Evolutionary conservation across 2,329 filamentous ascomycete species (phyloP).

Genomic region (Aspergillus hortae): DNA sequence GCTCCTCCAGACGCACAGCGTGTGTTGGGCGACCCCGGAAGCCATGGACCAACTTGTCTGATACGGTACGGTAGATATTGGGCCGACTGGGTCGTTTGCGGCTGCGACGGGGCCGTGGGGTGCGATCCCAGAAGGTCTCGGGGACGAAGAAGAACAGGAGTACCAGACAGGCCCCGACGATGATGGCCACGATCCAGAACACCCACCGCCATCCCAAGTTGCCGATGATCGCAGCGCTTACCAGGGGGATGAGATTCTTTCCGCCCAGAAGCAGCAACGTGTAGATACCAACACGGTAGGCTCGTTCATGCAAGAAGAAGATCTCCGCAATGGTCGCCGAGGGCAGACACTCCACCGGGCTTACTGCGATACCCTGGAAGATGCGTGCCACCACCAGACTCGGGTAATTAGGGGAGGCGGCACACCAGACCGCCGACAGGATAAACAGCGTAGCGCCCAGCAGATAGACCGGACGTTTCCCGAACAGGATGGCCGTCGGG

Average conservation of each 20-base stretch:
- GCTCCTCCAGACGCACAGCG: constrained; percentile 14
- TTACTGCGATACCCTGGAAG: constrained; percentile 83
- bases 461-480: constrained; percentile 88
- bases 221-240: constrained; percentile 81
- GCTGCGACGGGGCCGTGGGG: constrained; percentile 54
- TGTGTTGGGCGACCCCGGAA: constrained; percentile 33
- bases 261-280: constrained; percentile 83
- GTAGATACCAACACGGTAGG: constrained; percentile 90
- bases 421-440: constrained; percentile 76
- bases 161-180: constrained; percentile 66
- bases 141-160: constrained; percentile 88
- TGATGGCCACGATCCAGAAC: constrained; percentile 81
- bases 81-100: constrained; percentile 37
- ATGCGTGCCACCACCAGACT: constrained; percentile 79
- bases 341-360: constrained; percentile 86
- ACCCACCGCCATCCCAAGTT: constrained; percentile 82
- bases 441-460: constrained; percentile 74
- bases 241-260: constrained; percentile 84
- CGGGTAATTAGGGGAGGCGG: constrained; percentile 72
- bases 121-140: constrained; percentile 93
- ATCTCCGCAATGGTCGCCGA: constrained; percentile 95
- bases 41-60: constrained; percentile 32
- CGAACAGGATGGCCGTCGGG: constrained; percentile 85
- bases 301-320: constrained; percentile 90
- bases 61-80: constrained; percentile 32